Percentiles rank a stretch among this genome's conserved stretches.
Conservation (phyloP, 257 asterid species). For the Anisodus acutangulus region DNA sequence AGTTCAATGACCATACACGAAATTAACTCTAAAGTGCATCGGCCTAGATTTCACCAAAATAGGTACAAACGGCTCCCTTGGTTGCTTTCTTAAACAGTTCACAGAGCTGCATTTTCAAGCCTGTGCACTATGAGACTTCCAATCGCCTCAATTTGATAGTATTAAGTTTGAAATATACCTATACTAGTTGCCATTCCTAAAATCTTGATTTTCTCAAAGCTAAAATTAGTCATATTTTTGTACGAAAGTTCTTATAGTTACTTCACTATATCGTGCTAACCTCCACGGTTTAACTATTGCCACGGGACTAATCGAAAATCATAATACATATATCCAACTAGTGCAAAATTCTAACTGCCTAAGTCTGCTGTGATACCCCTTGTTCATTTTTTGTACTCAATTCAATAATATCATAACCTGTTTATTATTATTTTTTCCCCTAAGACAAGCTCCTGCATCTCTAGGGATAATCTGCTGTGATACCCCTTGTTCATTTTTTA, state of each 20-base stretch:
- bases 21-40: not conserved
- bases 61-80: not conserved
- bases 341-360: conserved; percentile 13
- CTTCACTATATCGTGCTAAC: not conserved
- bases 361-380: conserved; percentile 14
- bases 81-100: not conserved
- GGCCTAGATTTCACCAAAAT: not conserved
- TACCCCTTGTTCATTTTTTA: no score
- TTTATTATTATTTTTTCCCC: no score
- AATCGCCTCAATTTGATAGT: no score
- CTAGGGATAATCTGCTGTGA: no score
- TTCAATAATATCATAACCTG: no score
- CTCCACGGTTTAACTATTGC: not conserved
- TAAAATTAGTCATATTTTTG: not conserved
- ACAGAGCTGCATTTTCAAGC: not conserved
- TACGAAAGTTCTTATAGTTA: not conserved
- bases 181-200: no score
- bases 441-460: no score
- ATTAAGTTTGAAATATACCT: not conserved
- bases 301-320: not conserved
- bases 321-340: not conserved
- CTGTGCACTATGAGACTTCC: no score
- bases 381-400: no score
- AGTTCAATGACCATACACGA: no score
- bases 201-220: not conserved